Evolutionary conservation across 495 filamentous ascomycete species (phyloP).

Genomic region (Pyrenula aspistea): DNA sequence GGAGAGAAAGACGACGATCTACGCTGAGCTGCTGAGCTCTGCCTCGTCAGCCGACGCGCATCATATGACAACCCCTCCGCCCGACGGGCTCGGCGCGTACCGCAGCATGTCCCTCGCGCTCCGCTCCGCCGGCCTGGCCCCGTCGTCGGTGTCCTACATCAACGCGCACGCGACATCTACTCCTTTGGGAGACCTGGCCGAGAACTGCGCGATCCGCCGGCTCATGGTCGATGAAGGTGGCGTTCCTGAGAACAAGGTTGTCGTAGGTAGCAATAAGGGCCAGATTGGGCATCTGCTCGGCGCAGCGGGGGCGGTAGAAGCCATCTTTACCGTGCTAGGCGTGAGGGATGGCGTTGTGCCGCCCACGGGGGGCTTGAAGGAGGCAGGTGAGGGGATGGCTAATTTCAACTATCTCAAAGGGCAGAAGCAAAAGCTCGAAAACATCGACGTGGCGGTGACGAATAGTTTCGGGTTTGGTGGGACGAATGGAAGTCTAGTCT

Average conservation of each 20-base stretch:
- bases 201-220: conserved; percentile 70
- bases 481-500: conserved; percentile 86
- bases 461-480: conserved; percentile 99
- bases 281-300: conserved; percentile 87
- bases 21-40: conserved; percentile 84
- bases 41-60: conserved; percentile 78
- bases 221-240: conserved; percentile 68
- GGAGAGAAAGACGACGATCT: conserved; percentile 64
- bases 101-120: conserved; percentile 79
- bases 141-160: conserved; percentile 71
- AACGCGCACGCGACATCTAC: conserved; percentile 95
- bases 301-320: conserved; percentile 80
- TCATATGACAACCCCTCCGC: conserved; percentile 82
- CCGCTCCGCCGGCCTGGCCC: conserved; percentile 55
- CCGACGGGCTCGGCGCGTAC: conserved; percentile 67
- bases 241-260: conserved; percentile 52
- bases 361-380: conserved; percentile 74
- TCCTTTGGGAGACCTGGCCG: conserved; percentile 70
- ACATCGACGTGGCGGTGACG: conserved; percentile 64
- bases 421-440: conserved; percentile 43
- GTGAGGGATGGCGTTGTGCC: conserved; percentile 65
- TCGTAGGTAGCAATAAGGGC: conserved; percentile 88
- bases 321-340: conserved; percentile 69
- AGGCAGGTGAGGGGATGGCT: conserved; percentile 55
- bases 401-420: conserved; percentile 76